A percentile compares a stretch with the other conserved stretches of the same genome.
Evolutionary conservation across 352 stramenopile genomes (phyloP).

Genomic region (Phytopythium sindhum): DNA sequence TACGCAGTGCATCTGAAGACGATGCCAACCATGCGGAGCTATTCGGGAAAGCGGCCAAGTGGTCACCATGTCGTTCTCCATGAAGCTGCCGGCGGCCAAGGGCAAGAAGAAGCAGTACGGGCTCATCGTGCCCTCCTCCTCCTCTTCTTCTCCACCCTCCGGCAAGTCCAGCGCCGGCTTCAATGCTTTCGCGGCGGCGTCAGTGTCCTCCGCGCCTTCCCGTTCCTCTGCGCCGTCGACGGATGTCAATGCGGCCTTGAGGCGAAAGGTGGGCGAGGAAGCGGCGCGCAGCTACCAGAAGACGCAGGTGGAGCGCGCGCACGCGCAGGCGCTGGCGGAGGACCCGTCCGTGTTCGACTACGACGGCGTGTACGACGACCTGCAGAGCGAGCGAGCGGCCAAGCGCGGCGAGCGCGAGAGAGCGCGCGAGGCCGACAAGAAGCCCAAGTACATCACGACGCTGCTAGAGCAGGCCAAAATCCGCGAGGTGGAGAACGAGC

Average conservation of each 20-base stretch:
- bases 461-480: constrained; percentile 90
- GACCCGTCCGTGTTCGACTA: constrained; percentile 90
- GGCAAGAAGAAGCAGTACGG: constrained; percentile 46
- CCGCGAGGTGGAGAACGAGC: constrained; percentile 86
- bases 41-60: neutral
- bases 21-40: neutral
- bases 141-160: neutral
- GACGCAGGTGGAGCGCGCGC: constrained; percentile 42
- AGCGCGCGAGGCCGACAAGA: constrained; percentile 54
- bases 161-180: neutral
- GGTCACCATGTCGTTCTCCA: constrained; percentile 52
- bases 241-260: constrained; percentile 10
- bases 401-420: constrained; percentile 39
- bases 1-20: neutral
- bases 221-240: neutral
- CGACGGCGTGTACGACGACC: constrained; percentile 87
- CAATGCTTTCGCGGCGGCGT: neutral
- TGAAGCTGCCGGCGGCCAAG: constrained; percentile 51
- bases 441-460: constrained; percentile 88
- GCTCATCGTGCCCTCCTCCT: constrained; percentile 25
- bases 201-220: neutral
- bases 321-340: constrained; percentile 57
- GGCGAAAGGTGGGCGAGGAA: constrained; percentile 37
- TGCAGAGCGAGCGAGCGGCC: constrained; percentile 45
- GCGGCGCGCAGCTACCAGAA: constrained; percentile 51